Conservation (phyloP, 441 rosid species). For the Aleurites moluccanus region DNA sequence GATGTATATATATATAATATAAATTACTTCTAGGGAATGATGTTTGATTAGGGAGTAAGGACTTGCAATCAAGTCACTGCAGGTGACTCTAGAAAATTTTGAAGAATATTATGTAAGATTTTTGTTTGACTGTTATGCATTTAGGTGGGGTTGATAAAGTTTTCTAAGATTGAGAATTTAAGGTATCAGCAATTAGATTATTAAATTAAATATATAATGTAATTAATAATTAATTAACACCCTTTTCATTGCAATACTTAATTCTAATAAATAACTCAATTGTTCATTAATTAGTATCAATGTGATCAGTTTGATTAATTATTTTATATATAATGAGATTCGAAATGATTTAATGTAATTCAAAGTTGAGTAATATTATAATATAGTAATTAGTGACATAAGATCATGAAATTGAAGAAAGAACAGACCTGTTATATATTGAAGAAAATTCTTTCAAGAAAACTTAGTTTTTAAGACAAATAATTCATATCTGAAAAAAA, state of each 20-base stretch:
- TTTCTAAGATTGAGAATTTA: not conserved
- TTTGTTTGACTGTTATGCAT: slow-evolving; percentile 1
- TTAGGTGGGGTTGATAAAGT: not conserved
- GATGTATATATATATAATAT: not conserved
- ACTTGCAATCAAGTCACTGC: not conserved
- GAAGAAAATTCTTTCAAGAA: not conserved
- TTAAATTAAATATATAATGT: not conserved
- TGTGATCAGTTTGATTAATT: not conserved
- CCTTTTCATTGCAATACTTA: not conserved
- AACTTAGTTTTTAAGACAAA: not conserved
- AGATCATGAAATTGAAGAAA: not conserved
- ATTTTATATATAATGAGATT: not conserved
- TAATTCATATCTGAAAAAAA: not conserved
- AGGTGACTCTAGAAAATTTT: not conserved
- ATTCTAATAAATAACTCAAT: not conserved
- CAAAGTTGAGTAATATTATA: not conserved
- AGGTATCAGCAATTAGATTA: not conserved
- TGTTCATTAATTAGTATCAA: not conserved
- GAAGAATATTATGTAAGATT: not conserved
- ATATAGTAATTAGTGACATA: not conserved
- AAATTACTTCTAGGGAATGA: not conserved
- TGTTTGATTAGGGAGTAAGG: slow-evolving; percentile 1
- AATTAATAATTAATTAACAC: not conserved
- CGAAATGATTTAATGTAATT: not conserved
- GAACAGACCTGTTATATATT: not conserved